Evolutionary conservation across 306 rosid genomes (phyloP).

Genomic region (Casuarina equisetifolia): DNA sequence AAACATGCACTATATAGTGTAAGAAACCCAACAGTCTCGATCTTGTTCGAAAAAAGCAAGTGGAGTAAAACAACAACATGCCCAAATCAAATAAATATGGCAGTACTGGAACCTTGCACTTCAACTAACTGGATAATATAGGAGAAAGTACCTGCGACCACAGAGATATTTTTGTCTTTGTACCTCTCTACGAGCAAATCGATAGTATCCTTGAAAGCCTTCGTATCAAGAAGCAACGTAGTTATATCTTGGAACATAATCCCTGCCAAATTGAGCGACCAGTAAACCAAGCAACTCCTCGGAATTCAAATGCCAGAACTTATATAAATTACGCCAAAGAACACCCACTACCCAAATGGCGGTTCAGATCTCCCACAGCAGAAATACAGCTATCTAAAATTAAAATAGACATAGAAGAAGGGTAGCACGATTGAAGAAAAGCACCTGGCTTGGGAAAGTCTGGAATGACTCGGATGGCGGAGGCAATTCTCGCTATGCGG

Average conservation of each 20-base stretch:
- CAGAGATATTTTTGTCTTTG: constrained; percentile 71
- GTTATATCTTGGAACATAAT: constrained; percentile 95
- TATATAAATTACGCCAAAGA: not conserved
- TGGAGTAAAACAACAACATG: not conserved
- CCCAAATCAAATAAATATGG: not conserved
- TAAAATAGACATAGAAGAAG: not conserved
- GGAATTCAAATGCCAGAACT: constrained; percentile 1
- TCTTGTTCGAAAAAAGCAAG: not conserved
- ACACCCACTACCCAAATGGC: constrained; percentile 14
- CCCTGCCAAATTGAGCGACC: constrained; percentile 46
- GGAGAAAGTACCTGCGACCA: constrained; percentile 77
- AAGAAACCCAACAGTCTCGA: not conserved
- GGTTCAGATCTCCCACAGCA: not conserved
- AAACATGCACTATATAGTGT: not conserved
- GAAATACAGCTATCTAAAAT: not conserved
- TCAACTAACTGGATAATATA: not conserved
- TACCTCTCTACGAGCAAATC: constrained; percentile 97
- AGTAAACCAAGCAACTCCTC: not conserved
- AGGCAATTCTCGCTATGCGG: constrained; percentile 66
- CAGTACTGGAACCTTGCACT: not conserved
- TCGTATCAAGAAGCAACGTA: constrained; percentile 82
- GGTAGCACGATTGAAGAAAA: not conserved
- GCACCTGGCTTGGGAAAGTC: constrained; percentile 92
- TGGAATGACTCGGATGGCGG: constrained; percentile 86
- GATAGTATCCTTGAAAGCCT: constrained; percentile 89